Conservation (phyloP, 129 eudicot species). For the Lonicera japonica region DNA sequence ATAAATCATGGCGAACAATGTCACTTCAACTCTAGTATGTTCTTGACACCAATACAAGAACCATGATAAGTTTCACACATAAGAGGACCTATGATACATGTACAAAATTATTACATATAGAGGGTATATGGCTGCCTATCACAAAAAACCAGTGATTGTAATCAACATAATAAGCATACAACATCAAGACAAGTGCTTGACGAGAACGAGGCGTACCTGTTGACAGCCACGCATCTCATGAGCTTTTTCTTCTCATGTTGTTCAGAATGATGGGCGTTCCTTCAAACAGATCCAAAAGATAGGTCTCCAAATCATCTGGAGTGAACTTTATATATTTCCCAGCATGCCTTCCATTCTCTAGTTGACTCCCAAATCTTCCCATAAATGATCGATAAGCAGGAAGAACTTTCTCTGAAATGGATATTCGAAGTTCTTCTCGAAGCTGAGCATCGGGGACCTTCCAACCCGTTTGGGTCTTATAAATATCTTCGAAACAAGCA, state of each 20-base stretch:
- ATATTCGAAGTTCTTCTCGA: constrained; percentile 88
- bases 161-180: constrained; percentile 19
- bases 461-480: constrained; percentile 76
- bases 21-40: constrained; percentile 18
- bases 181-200: constrained; percentile 17
- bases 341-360: constrained; percentile 81
- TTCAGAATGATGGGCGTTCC: constrained; percentile 70
- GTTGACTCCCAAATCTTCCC: constrained; percentile 82
- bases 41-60: constrained; percentile 22
- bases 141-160: constrained; percentile 34
- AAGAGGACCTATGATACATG: constrained; percentile 45
- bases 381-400: constrained; percentile 88
- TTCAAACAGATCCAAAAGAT: constrained; percentile 73
- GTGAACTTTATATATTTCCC: constrained; percentile 80
- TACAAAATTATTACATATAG: constrained; percentile 46
- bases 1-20: constrained; percentile 1
- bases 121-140: constrained; percentile 30
- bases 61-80: constrained; percentile 29
- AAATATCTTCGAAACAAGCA: constrained; percentile 85
- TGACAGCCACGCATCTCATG: constrained; percentile 34
- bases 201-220: constrained; percentile 38
- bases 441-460: constrained; percentile 87
- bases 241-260: constrained; percentile 71
- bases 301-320: constrained; percentile 76
- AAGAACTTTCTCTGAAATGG: constrained; percentile 82